Percentiles rank a stretch among this genome's conserved stretches.
Conservation (phyloP, 108 stramenopile species). For the Aureococcus anophagefferens region DNA sequence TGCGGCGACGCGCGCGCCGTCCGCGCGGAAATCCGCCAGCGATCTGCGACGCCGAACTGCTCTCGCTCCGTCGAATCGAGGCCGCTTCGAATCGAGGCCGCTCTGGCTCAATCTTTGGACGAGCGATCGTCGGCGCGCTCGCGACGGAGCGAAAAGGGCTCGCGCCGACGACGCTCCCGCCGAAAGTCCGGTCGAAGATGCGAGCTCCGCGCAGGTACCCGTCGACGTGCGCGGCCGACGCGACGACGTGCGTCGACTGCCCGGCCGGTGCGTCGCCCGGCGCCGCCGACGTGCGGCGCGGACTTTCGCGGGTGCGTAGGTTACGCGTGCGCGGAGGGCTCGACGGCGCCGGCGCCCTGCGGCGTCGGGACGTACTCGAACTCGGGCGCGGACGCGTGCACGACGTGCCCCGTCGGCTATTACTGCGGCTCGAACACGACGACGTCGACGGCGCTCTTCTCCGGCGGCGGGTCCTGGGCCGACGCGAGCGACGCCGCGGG, state of each 20-base stretch:
- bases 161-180: too few relatives aligned
- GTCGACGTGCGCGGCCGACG: neutral
- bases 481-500: slow-evolving; percentile 3
- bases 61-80: too few relatives aligned
- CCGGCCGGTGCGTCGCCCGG: slow-evolving; percentile 32
- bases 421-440: slow-evolving; percentile 23
- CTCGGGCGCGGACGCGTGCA: slow-evolving; percentile 17
- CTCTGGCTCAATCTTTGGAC: too few relatives aligned
- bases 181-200: too few relatives aligned
- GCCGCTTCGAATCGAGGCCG: too few relatives aligned
- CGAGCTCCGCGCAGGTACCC: neutral
- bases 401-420: slow-evolving; percentile 32
- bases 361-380: slow-evolving; percentile 20
- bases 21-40: too few relatives aligned
- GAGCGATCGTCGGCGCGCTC: too few relatives aligned
- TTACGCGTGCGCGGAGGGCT: slow-evolving; percentile 19
- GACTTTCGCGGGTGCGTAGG: too few relatives aligned
- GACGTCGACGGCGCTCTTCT: slow-evolving; percentile 10
- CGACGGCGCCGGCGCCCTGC: slow-evolving; percentile 13
- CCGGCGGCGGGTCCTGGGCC: slow-evolving; percentile 6
- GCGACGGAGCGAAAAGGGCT: too few relatives aligned
- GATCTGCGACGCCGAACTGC: too few relatives aligned
- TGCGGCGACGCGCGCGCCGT: too few relatives aligned
- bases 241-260: slow-evolving; percentile 22
- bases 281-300: too few relatives aligned